Evolutionary conservation across 352 stramenopile genomes (phyloP), one percentile per base, ranked within the genome.

Genomic region (Phytophthora boehmeriae): DNA sequence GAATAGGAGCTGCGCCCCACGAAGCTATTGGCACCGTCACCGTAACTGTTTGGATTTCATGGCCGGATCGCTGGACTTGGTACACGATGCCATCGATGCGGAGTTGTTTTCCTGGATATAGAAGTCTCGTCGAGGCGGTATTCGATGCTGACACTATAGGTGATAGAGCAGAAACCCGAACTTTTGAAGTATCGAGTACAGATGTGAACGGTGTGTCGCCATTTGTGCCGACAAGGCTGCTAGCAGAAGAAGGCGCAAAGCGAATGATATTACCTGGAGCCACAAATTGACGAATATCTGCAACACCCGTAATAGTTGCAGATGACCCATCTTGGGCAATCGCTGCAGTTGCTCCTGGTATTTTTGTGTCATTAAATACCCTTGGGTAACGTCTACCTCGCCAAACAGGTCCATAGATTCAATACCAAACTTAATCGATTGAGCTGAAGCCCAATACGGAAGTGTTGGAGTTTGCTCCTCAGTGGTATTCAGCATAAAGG

Each of bases 81-180:
- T 98, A 98, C 3, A 73, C 74, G n/a, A 95, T 74, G 0, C 87
- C 94, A 58, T 93, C 90, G 30, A 98, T 82, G 13, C 94, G 83
- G 1, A 99, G 54, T 19, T 79, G 73, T 76, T 97, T 92, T n/a
- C 76, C 84, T 28, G 92, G 80, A 58, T 80, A 93, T 2, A 97
- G 52, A 44, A 83, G 34, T 42, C 71, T 80, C 19, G 78, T 85
- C 4, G 89, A 69, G 0, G 53, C 66, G 25, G 60, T 25, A 10
- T 56, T 19, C 6, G 35, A 46, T 1, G 78, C 71, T 11, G 53
- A 30, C 4, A 92, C 67, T 16, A 89, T 71, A 8, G 85, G 85
- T 2, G 85, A 94, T 28, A 76, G 42, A 23, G 44, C 47, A 0
- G 43, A 44, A 1, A 91, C 80, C 8, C 34, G 65, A 5, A 92